phyloP scores from a whole-genome alignment of 352 stramenopile species.

The Pythium brachiatum region DNA sequence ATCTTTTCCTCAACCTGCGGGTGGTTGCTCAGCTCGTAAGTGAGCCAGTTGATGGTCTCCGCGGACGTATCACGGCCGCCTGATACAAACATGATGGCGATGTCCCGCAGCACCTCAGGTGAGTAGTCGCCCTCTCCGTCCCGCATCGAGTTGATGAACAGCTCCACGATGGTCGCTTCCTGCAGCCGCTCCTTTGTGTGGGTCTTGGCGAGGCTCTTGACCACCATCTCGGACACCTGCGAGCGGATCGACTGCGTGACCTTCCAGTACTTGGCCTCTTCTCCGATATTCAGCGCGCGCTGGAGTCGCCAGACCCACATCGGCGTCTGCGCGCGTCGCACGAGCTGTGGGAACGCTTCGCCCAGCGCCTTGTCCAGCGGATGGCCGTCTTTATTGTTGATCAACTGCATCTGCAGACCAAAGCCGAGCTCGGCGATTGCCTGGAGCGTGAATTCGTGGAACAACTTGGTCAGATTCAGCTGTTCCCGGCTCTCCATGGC shows the following conservation, averaged over 20 bases:
- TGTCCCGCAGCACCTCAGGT: constrained; percentile 33
- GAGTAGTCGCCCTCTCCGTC: constrained; percentile 17
- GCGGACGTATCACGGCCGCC: constrained; percentile 52
- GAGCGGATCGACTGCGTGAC: constrained; percentile 2
- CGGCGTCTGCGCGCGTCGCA: constrained; percentile 5
- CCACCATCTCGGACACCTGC: constrained; percentile 19
- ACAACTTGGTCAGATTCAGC: constrained; percentile 16
- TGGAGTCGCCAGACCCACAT: constrained; percentile 22
- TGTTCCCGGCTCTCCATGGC: neutral
- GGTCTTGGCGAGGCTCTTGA: constrained; percentile 11
- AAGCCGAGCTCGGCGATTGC: constrained; percentile 29
- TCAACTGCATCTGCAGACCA: constrained; percentile 16
- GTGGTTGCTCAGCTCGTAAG: constrained; percentile 37
- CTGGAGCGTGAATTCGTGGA: constrained; percentile 24
- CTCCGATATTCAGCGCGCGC: constrained; percentile 9
- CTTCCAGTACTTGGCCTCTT: constrained; percentile 8
- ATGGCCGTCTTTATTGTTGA: constrained; percentile 7
- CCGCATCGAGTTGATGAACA: constrained; percentile 24
- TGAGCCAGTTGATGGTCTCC: constrained; percentile 40
- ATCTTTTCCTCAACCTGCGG: constrained; percentile 36
- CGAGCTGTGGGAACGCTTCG: constrained; percentile 3
- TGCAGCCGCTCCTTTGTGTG: neutral
- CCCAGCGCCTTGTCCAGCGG: constrained; percentile 12
- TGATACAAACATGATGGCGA: constrained; percentile 47
- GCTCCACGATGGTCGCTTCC: constrained; percentile 19